Conservation (phyloP, 2,329 filamentous ascomycete species). For the Cladosporium phlei region DNA sequence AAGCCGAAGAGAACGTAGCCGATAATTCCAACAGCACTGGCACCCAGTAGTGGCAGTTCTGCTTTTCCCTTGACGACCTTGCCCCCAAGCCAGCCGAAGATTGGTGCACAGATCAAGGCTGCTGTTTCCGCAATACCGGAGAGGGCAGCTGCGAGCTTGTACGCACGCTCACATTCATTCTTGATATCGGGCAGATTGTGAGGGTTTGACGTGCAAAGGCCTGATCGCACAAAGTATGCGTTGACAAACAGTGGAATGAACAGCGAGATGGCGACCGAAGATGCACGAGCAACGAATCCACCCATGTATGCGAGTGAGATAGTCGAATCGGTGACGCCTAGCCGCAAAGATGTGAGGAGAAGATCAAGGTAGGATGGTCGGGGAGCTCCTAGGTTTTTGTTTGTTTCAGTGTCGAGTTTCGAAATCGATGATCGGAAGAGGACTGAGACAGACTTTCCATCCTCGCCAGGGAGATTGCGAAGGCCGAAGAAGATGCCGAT, state of each 20-base stretch:
- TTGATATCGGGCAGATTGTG: conserved; percentile 61
- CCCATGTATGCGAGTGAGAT: conserved; percentile 87
- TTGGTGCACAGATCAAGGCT: conserved; percentile 75
- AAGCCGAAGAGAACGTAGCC: conserved; percentile 74
- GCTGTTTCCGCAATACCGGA: conserved; percentile 85
- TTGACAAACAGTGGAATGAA: conserved; percentile 94
- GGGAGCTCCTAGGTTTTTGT: conserved; percentile 22
- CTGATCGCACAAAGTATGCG: conserved; percentile 76
- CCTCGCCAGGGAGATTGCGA: conserved; percentile 63
- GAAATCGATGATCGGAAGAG: conserved; percentile 28
- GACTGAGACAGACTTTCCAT: conserved; percentile 64
- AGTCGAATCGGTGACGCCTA: conserved; percentile 69
- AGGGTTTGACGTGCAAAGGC: conserved; percentile 62
- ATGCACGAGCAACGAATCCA: conserved; percentile 90
- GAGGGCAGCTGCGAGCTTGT: conserved; percentile 78
- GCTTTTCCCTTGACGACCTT: conserved; percentile 47
- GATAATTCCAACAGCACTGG: conserved; percentile 67
- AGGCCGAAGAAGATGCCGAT: conserved; percentile 71
- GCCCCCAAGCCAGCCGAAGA: conserved; percentile 82
- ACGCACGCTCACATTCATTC: conserved; percentile 77
- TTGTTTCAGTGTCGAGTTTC: conserved; percentile 19
- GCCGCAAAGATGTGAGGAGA: conserved; percentile 39
- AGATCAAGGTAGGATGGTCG: conserved; percentile 45
- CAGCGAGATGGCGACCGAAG: conserved; percentile 88
- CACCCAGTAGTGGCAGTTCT: conserved; percentile 69